A percentile compares a stretch with the other conserved stretches of the same genome.
Conservation (phyloP, 2,329 filamentous ascomycete species). For the Mycocentrospora acerina region DNA sequence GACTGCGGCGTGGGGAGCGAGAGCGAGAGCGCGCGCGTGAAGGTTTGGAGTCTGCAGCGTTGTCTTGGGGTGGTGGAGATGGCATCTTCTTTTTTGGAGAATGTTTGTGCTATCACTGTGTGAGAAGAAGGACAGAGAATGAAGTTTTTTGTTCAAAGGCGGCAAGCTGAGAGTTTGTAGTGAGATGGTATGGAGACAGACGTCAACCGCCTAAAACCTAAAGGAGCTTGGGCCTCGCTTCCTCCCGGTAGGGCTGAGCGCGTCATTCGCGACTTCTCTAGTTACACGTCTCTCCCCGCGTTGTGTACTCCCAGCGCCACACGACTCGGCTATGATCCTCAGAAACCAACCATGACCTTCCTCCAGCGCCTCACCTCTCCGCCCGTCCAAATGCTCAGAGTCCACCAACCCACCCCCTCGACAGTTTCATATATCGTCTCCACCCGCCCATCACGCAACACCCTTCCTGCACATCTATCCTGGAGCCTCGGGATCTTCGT, state of each 20-base stretch:
- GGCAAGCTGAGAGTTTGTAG: background rate
- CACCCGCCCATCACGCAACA: conserved; percentile 62
- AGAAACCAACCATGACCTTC: conserved; percentile 15
- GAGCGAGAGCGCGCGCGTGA: conserved; percentile 30
- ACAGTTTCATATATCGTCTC: conserved; percentile 93
- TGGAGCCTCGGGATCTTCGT: conserved; percentile 49
- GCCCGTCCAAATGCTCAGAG: conserved; percentile 25
- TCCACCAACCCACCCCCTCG: conserved; percentile 63
- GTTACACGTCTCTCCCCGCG: conserved; percentile 5
- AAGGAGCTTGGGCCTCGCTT: conserved; percentile 18
- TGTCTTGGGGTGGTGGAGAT: conserved; percentile 16
- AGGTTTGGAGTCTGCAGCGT: conserved; percentile 3
- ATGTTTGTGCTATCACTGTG: too few species aligned
- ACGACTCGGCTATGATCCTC: conserved; percentile 4
- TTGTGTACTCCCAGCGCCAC: background rate
- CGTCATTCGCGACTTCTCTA: conserved; percentile 6
- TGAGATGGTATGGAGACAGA: conserved; percentile 4
- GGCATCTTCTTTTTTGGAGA: too few species aligned
- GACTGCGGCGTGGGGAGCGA: conserved; percentile 31
- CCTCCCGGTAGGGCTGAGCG: conserved; percentile 17
- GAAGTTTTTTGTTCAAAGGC: background rate
- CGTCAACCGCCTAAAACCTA: conserved; percentile 10
- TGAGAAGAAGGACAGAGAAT: background rate
- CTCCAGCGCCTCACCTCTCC: conserved; percentile 31
- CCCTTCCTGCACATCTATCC: conserved; percentile 48